Base-by-base conservation (phyloP, 495 filamentous ascomycete genomes). In the Aspergillus incahuasiensis region DNA sequence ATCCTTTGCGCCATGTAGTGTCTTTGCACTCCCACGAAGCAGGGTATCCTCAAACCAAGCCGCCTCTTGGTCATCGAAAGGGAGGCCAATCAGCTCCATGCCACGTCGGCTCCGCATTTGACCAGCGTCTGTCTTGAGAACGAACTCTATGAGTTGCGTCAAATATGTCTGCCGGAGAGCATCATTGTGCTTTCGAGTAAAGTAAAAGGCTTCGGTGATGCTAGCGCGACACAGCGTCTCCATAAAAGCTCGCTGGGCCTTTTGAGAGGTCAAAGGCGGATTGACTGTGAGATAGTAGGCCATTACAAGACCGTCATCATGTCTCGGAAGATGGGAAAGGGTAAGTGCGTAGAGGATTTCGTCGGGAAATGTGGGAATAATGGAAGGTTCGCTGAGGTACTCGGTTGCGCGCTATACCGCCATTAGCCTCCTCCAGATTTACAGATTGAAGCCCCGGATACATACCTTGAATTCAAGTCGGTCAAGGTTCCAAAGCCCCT, bases 401-500 rank as follows among this genome's bases (percentile, higher is more conserved):
- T 88, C 81, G 19, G 91, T 71, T 5, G 89, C 89, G 52, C 79
- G 76, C 82, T 88, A 52, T 44, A 22, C 28, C 25, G 44, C 44
- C 67, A 60, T 42, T 48, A 28, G 30, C 43, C 41, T 54, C 47
- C 49, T 39, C 30, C 46, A 46, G 41, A 4, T 9, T n/a, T 6
- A 43, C 9, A 39, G 24, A 39, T 18, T 30, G 12, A 35, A 8
- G 4, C 13, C 6, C 5, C 13, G 20, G 9, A 38, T n/a, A 63
- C 71, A 39, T 60, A 86, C 80, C 59, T 80, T 77, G 68, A 89
- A 90, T 45, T 89, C 78, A 21, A 82, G 69, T 42, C 79, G 77
- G 66, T 94, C 89, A 72, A 94, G 74, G 49, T 86, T 77, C 88
- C 88, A 92, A n/a, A 94, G 70, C 3, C 89, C 89, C 54, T 86